Conservation (phyloP, 345 rosid species). For the Chamaenerion angustifolium region DNA sequence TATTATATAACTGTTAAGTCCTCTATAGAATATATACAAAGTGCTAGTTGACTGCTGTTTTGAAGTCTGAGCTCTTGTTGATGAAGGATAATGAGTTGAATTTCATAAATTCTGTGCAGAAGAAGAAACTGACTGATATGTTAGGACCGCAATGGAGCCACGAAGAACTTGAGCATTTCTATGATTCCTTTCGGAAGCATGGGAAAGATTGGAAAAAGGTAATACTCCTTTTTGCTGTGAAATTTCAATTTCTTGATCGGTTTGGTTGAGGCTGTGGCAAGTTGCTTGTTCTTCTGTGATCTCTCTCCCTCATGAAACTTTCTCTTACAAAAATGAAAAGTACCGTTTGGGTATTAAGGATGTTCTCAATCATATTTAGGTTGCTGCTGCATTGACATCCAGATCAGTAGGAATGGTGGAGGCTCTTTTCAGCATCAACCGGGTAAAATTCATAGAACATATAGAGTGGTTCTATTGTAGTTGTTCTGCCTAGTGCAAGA, state of each 20-base stretch:
- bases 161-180: slow-evolving; percentile 77
- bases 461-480: not conserved
- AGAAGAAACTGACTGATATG: slow-evolving; percentile 70
- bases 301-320: not conserved
- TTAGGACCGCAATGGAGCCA: slow-evolving; percentile 88
- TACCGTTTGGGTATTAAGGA: no score
- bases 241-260: not conserved
- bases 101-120: slow-evolving; percentile 15
- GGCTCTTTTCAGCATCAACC: slow-evolving; percentile 76
- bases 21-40: not conserved
- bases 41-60: not conserved
- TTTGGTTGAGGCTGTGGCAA: not conserved
- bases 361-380: slow-evolving; percentile 19
- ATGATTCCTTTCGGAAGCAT: slow-evolving; percentile 66
- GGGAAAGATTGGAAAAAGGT: slow-evolving; percentile 96
- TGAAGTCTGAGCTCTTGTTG: not conserved
- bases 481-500: not conserved
- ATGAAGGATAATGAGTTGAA: not conserved
- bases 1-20: not conserved
- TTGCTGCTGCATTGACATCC: slow-evolving; percentile 48
- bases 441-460: slow-evolving; percentile 23
- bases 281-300: not conserved
- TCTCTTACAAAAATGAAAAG: no score
- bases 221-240: not conserved
- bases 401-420: slow-evolving; percentile 85